These are phyloP conservation scores for Lentinula boryana DNA, from an alignment of 768 basidiomycete genomes.

Conservation along the genomic window DNA sequence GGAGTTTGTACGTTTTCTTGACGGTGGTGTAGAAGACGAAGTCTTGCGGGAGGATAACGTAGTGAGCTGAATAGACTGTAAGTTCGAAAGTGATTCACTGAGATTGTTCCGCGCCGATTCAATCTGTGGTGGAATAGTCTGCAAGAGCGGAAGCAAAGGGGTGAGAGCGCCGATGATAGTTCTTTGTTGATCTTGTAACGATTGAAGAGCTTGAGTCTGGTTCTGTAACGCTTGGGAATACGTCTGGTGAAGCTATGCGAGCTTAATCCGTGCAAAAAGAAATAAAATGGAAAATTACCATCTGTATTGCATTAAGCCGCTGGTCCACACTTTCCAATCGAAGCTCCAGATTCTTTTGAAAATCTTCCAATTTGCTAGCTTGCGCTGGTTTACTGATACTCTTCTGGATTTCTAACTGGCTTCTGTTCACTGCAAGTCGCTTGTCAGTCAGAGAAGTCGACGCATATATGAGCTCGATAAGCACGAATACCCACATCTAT, in stretches of 20 bases:
- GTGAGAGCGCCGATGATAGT: conserved; percentile 47
- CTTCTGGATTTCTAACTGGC: conserved; percentile 55
- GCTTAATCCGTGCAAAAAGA: not conserved
- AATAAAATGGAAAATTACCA: conserved; percentile 33
- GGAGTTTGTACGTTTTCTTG: not conserved
- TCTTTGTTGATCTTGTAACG: conserved; percentile 57
- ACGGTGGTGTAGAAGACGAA: not conserved
- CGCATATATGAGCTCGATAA: conserved; percentile 10
- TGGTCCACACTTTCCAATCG: conserved; percentile 44
- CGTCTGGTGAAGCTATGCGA: conserved; percentile 16
- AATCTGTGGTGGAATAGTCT: conserved; percentile 53
- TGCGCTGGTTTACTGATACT: conserved; percentile 56
- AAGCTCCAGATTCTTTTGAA: conserved; percentile 35
- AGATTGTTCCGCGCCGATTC: conserved; percentile 32
- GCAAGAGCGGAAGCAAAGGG: conserved; percentile 56
- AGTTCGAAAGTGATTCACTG: conserved; percentile 20
- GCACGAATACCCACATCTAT: conserved; percentile 38
- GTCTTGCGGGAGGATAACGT: not conserved
- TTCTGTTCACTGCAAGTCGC: conserved; percentile 47
- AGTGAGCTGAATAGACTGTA: not conserved
- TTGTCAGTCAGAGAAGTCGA: not conserved
- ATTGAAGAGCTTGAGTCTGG: conserved; percentile 51
- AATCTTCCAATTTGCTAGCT: conserved; percentile 26
- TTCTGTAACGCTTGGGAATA: conserved; percentile 38
- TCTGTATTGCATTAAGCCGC: conserved; percentile 43